Conservation (phyloP, 345 rosid species). For the Anacardium occidentale region DNA sequence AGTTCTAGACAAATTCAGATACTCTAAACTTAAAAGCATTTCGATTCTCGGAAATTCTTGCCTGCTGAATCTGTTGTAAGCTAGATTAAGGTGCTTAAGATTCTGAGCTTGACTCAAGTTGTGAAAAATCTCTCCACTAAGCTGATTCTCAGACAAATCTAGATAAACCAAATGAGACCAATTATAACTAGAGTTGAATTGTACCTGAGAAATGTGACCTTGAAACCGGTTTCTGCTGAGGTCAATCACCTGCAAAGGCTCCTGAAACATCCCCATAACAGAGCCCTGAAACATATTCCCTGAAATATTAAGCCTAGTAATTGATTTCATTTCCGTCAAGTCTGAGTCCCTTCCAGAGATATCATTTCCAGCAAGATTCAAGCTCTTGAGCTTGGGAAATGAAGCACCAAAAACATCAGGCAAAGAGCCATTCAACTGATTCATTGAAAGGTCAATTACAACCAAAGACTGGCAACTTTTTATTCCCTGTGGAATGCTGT, state of each 20-base stretch:
- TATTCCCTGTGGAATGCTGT: slow-evolving; percentile 59
- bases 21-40: slow-evolving; percentile 48
- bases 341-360: slow-evolving; percentile 54
- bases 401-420: slow-evolving; percentile 77
- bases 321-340: slow-evolving; percentile 54
- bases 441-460: slow-evolving; percentile 65
- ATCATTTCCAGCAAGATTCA: slow-evolving; percentile 68
- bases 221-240: slow-evolving; percentile 76
- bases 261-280: slow-evolving; percentile 45
- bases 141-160: slow-evolving; percentile 86
- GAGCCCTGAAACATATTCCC: slow-evolving; percentile 70
- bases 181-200: slow-evolving; percentile 49
- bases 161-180: slow-evolving; percentile 63
- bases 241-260: slow-evolving; percentile 55
- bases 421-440: slow-evolving; percentile 63
- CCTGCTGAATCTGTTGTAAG: slow-evolving; percentile 64
- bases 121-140: slow-evolving; percentile 64
- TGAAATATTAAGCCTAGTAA: slow-evolving; percentile 65
- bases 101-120: slow-evolving; percentile 46
- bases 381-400: slow-evolving; percentile 60
- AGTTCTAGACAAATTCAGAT: slow-evolving; percentile 77
- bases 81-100: slow-evolving; percentile 76
- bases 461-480: slow-evolving; percentile 52
- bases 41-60: slow-evolving; percentile 56
- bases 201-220: slow-evolving; percentile 86